Evolutionary conservation across 179 eudicot genomes (phyloP).

Genomic region (Silene noctiflora): DNA sequence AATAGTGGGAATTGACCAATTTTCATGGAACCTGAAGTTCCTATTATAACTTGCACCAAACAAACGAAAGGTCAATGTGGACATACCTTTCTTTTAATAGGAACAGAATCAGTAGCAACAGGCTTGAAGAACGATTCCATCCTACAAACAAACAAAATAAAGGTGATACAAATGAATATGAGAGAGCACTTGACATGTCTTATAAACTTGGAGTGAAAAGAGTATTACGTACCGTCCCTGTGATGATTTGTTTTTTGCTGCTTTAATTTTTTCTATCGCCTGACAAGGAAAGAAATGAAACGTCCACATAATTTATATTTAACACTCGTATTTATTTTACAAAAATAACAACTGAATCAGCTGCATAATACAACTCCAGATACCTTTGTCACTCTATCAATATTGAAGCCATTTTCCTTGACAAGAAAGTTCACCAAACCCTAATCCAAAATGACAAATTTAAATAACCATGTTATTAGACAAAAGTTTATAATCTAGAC

Average conservation of each 20-base stretch:
- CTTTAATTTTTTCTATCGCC: conserved; percentile 92
- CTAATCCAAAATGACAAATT: conserved; percentile 36
- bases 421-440: conserved; percentile 86
- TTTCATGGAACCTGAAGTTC: background rate
- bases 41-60: background rate
- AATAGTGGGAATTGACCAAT: background rate
- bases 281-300: conserved; percentile 22
- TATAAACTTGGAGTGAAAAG: background rate
- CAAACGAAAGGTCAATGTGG: conserved; percentile 10
- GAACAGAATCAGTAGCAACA: conserved; percentile 47
- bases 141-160: conserved; percentile 38
- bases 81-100: conserved; percentile 79
- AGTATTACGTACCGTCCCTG: conserved; percentile 67
- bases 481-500: background rate
- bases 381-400: conserved; percentile 87
- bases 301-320: background rate
- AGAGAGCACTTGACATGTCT: conserved; percentile 14
- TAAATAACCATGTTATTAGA: background rate
- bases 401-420: conserved; percentile 87
- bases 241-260: conserved; percentile 76
- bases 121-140: conserved; percentile 95
- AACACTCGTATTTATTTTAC: background rate
- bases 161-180: conserved; percentile 8
- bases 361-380: background rate
- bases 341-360: conserved; percentile 6